Base-by-base conservation (phyloP, 768 basidiomycete species). In the Termitomyces sp. region DNA sequence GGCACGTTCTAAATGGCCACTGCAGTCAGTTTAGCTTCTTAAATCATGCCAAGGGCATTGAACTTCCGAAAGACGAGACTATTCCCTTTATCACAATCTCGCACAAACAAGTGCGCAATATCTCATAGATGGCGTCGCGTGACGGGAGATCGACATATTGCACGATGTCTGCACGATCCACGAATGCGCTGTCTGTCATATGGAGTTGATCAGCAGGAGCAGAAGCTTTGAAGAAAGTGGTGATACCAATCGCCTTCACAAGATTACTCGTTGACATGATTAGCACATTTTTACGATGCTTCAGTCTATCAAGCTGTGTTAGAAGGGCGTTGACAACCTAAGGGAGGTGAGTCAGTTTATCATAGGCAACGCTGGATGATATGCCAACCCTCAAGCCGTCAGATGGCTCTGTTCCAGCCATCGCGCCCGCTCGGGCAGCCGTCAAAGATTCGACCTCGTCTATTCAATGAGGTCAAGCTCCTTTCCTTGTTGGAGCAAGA, bases 241-340 rank as follows among this genome's bases (percentile, higher is more conserved):
- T n/a, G 21, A 52, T 59, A 94, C 95, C 95, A 55, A 99, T 99
- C 0, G 97, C 94, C 65, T 92, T 89, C 0, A 88, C 86, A 6
- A 99, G 82, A 71, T 98, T 99, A 55, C 94, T 96, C 0, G 97
- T 99, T 5, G 97, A 87, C 87, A 99, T 90, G 23, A 99, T 88
- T 23, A 98, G 76, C 2, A 95, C 94, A 66, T 99, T 99, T 74
- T 92, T 96, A 49, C 85, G 83, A 62, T 92, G 89, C 68, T 90
- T 93, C 17, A 99, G 77, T 70, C 95, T 97, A 76, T 99, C 97
- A 7, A 99, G 81, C 73, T 98, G 96, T 0, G 97, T 98, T 9
- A 99, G 78, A 3, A 99, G 83, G 0, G 97, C 97, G 69, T 98
- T 98, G 43, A 99, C 97, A 17, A 98, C 96, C 95, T 98, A 66